A percentile compares a stretch with the other conserved stretches of the same genome.
Evolutionary conservation across 331 rosid genomes (phyloP).

Genomic region (Rosa hybrid): DNA sequence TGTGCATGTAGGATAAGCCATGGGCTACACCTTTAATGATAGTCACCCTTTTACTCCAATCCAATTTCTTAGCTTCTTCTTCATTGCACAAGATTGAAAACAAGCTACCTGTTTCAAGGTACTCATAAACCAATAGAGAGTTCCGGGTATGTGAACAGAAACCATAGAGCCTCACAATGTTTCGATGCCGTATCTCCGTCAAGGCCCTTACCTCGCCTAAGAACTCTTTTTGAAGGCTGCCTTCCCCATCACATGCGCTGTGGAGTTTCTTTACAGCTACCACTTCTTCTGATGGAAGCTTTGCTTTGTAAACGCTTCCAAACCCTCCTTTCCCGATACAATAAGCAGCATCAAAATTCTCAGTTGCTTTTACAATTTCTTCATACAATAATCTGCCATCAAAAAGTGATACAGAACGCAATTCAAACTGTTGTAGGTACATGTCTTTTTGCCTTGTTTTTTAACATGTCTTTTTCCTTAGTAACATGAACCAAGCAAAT

Average conservation of each 20-base stretch:
- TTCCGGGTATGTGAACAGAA: conserved; percentile 38
- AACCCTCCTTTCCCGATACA: conserved; percentile 43
- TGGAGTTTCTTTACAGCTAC: conserved; percentile 58
- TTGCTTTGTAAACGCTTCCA: conserved; percentile 51
- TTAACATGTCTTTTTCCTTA: not conserved
- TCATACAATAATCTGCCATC: conserved; percentile 32
- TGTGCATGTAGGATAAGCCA: conserved; percentile 52
- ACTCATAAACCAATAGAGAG: conserved; percentile 43
- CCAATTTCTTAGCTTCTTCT: conserved; percentile 37
- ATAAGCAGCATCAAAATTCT: conserved; percentile 27
- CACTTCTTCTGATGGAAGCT: conserved; percentile 22
- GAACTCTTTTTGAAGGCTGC: conserved; percentile 31
- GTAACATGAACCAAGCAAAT: not conserved
- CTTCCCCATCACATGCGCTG: conserved; percentile 12
- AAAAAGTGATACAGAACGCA: conserved; percentile 17
- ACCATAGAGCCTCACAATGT: conserved; percentile 49
- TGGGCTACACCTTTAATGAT: conserved; percentile 49
- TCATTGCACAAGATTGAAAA: conserved; percentile 30
- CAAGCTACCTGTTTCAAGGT: conserved; percentile 47
- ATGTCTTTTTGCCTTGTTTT: not conserved
- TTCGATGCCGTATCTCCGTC: conserved; percentile 46
- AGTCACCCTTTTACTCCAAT: conserved; percentile 48
- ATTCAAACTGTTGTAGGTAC: not conserved
- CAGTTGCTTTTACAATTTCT: conserved; percentile 40
- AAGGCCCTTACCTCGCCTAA: conserved; percentile 42